Evolutionary conservation across 2,329 filamentous ascomycete genomes (phyloP), one percentile per base, ranked within the genome.

Genomic region (Fusarium poae): DNA sequence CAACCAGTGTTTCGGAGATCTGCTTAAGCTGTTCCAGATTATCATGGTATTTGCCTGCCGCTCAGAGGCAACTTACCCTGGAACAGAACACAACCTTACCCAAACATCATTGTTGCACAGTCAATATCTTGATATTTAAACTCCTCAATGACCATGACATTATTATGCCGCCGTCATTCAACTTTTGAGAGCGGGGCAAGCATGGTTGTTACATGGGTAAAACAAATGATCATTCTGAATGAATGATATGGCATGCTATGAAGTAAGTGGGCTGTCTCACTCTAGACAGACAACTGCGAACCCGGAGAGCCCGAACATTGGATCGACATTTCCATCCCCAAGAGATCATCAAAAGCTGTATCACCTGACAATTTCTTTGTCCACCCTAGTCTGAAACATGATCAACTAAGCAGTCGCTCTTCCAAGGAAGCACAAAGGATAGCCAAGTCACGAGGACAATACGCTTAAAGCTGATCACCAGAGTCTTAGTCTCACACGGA

Each of bases 11-110:
- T 49, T 64, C 48, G 35, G 53, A 44, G 25, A 55, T 40, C 35
- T 46, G 30, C 18, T 45, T 55, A 65, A 51, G 63, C 57, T 48
- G 35, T 43, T 30, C 44, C 23, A 53, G 42, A 52, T 44, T 32
- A 20, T 30, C 39, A 39, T 66, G 27, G 21, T 53, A 18, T 40
- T 23, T 34, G 27, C 21, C 23, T 15, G n/a, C 8, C 10, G 37
- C 34, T 42, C 29, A 29, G 27, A 37, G 3, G 30, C 25, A 15
- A 29, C 45, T 60, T 67, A 67, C 62, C 67, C 57, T 69, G 35
- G n/a, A 70, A 21, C 40, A 29, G 2, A 9, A 6, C 30, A 27
- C 16, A 32, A 16, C 40, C 18, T 37, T 10, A 3, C 15, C 6
- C 12, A 5, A 35, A 9, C 9, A 27, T 20, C 11, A 35, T 25